These are phyloP conservation scores for Polyporus tsugae DNA, from an alignment of 1,284 basidiomycete species.

Conservation along the genomic window DNA sequence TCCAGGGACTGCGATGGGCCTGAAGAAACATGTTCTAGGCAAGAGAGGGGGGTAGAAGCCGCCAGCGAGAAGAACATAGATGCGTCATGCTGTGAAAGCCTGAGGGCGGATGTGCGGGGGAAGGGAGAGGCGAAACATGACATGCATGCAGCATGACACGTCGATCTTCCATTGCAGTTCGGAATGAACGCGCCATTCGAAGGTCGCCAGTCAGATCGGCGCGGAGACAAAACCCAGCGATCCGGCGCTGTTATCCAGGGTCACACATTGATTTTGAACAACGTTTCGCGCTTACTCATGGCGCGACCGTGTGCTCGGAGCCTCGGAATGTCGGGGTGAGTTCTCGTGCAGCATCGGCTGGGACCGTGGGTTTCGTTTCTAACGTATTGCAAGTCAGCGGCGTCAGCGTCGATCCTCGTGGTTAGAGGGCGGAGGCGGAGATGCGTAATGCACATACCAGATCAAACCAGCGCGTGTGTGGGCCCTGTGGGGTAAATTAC, in stretches of 20 bases:
- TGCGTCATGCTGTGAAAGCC: background rate
- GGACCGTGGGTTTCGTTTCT: background rate
- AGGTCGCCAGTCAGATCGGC: constrained; percentile 3
- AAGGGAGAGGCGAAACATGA: background rate
- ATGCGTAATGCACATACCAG: constrained; percentile 1
- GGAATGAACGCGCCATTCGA: background rate
- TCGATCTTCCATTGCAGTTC: background rate
- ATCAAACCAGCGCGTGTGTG: background rate
- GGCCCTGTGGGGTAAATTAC: background rate
- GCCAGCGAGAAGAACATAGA: background rate
- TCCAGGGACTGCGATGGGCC: background rate
- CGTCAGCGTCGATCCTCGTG: constrained; percentile 2
- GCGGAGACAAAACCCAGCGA: constrained; percentile 5
- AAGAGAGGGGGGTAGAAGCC: background rate
- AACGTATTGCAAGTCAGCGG: background rate
- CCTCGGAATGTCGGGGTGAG: background rate
- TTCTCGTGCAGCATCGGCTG: background rate
- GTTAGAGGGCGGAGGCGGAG: background rate
- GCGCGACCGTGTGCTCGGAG: background rate
- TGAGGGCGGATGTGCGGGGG: background rate
- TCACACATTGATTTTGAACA: constrained; percentile 9
- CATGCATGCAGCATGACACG: background rate
- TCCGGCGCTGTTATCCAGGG: constrained; percentile 1
- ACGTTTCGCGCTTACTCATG: constrained; percentile 10
- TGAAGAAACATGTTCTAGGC: background rate